phyloP scores from a whole-genome alignment of 2,329 filamentous ascomycete species.

The Trichoderma harzianum region DNA sequence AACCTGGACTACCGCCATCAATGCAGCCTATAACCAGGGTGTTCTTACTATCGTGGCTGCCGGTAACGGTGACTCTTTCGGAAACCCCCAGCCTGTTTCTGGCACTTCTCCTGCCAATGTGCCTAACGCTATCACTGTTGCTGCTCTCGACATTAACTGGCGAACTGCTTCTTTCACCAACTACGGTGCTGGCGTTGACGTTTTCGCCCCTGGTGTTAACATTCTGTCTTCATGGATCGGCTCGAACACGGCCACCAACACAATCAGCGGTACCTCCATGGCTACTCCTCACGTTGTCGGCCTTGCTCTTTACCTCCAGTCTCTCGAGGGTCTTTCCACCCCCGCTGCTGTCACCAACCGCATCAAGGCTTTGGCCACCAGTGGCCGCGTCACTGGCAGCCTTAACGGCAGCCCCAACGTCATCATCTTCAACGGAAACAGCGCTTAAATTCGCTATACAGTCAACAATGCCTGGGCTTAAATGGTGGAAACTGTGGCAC shows the following conservation, averaged over 20 bases:
- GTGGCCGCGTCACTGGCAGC: conserved; percentile 35
- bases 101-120: conserved; percentile 45
- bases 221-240: conserved; percentile 44
- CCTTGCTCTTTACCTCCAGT: conserved; percentile 42
- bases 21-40: conserved; percentile 37
- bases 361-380: conserved; percentile 41
- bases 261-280: conserved; percentile 44
- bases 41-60: conserved; percentile 46
- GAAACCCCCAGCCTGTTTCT: conserved; percentile 35
- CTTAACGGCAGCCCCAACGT: conserved; percentile 42
- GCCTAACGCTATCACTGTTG: conserved; percentile 47
- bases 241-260: conserved; percentile 28
- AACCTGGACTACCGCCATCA: conserved; percentile 41
- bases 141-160: conserved; percentile 40
- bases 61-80: conserved; percentile 38
- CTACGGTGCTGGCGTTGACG: conserved; percentile 40
- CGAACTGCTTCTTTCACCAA: conserved; percentile 46
- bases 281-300: conserved; percentile 40
- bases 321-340: conserved; percentile 39
- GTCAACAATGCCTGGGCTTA: neutral
- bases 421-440: conserved; percentile 46
- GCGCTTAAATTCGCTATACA: conserved; percentile 18
- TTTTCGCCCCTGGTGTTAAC: conserved; percentile 41
- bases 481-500: neutral
- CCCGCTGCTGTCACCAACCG: conserved; percentile 43